A percentile compares a stretch with the other conserved stretches of the same genome.
phyloP scores from a whole-genome alignment of 306 rosid genomes.

The Vigna nakashimae region DNA sequence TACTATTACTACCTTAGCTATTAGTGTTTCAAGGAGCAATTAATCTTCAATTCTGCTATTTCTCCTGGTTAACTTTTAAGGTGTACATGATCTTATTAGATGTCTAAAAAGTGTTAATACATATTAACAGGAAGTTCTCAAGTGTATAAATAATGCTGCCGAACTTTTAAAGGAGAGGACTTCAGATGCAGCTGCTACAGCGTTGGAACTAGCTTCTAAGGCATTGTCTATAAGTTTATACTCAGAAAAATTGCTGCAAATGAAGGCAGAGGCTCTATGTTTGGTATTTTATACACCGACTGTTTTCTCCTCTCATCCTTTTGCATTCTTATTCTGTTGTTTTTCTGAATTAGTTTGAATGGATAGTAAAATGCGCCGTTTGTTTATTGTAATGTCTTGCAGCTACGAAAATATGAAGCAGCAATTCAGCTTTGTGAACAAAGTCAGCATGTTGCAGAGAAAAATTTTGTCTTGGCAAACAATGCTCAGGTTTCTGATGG shows the following conservation, averaged over 20 bases:
- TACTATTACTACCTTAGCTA: not conserved
- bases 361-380: conserved; percentile 43
- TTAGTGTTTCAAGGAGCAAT: conserved; percentile 25
- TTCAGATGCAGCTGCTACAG: conserved; percentile 68
- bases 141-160: conserved; percentile 57
- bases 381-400: conserved; percentile 52
- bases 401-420: conserved; percentile 81
- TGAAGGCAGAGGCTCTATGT: conserved; percentile 89
- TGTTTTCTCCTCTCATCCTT: conserved; percentile 37
- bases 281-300: conserved; percentile 57
- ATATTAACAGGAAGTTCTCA: conserved; percentile 72
- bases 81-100: conserved; percentile 26
- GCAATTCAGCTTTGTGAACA: conserved; percentile 79
- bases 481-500: conserved; percentile 39
- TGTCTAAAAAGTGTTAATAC: conserved; percentile 38
- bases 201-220: conserved; percentile 70
- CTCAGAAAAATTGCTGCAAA: conserved; percentile 86
- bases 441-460: conserved; percentile 77
- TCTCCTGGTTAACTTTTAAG: conserved; percentile 15
- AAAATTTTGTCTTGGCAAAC: conserved; percentile 55
- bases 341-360: conserved; percentile 22
- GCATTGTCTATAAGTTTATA: conserved; percentile 73
- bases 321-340: conserved; percentile 17
- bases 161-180: conserved; percentile 72
- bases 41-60: conserved; percentile 35